Percentiles rank a stretch among this genome's conserved stretches.
Conservation (phyloP, 805 yeast species). For the Metschnikowia kunwiensis region DNA sequence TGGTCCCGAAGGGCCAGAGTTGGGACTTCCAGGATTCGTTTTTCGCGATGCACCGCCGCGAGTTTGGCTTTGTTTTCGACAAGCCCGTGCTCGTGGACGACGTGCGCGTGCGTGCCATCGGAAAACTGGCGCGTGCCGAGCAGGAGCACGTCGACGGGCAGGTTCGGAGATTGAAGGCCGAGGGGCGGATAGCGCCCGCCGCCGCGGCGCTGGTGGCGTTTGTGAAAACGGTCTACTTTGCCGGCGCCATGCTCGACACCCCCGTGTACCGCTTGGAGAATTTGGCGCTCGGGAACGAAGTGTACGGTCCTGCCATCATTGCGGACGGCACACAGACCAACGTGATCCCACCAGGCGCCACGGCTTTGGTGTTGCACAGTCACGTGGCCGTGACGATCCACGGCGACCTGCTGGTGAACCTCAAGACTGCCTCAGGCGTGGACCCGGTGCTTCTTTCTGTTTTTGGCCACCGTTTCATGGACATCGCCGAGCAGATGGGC, state of each 20-base stretch:
- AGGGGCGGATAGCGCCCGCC: constrained; percentile 4
- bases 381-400: constrained; percentile 16
- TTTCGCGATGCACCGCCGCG: constrained; percentile 15
- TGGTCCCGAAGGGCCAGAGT: constrained; percentile 15
- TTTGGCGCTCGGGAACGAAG: constrained; percentile 11
- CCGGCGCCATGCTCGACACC: constrained; percentile 4
- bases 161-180: constrained; percentile 6
- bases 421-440: not conserved
- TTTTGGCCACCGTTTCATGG: constrained; percentile 24
- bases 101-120: constrained; percentile 20
- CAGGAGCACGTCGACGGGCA: constrained; percentile 18
- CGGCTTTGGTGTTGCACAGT: constrained; percentile 17
- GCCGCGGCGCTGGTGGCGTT: constrained; percentile 3
- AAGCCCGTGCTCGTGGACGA: constrained; percentile 21
- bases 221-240: constrained; percentile 15
- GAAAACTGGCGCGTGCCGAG: constrained; percentile 7
- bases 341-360: constrained; percentile 16
- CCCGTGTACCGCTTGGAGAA: constrained; percentile 17
- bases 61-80: constrained; percentile 20
- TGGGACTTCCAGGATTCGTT: constrained; percentile 17
- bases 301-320: constrained; percentile 20
- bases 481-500: constrained; percentile 40
- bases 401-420: not conserved
- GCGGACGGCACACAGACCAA: constrained; percentile 22
- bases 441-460: constrained; percentile 22